phyloP scores from a whole-genome alignment of 2,329 filamentous ascomycete genomes.

The Aspergillus persii region DNA sequence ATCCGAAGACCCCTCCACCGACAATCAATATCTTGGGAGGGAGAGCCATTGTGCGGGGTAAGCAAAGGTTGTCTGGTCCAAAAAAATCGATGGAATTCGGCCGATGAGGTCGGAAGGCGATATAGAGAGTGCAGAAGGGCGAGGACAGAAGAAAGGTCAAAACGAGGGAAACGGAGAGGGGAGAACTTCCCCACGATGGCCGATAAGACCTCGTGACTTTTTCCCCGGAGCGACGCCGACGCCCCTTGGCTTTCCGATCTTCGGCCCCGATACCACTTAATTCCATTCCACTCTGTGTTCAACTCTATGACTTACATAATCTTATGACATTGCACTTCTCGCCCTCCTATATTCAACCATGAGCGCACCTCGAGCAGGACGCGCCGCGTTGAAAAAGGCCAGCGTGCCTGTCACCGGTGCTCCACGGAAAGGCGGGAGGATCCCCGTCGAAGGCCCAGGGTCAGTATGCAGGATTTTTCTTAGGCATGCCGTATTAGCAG shows the following conservation, averaged over 20 bases:
- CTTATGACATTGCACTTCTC: background rate
- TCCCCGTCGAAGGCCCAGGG: slow-evolving; percentile 16
- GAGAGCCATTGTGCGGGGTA: slow-evolving; percentile 25
- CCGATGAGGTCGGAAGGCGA: background rate
- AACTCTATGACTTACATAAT: background rate
- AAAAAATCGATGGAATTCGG: background rate
- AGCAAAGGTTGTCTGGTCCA: background rate
- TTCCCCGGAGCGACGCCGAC: background rate
- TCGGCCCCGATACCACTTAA: background rate
- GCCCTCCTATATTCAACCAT: slow-evolving; percentile 14
- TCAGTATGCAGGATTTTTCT: slow-evolving; percentile 12
- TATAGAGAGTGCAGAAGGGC: background rate
- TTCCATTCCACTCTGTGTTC: background rate
- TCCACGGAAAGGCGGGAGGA: slow-evolving; percentile 13
- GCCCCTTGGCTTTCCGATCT: slow-evolving; percentile 5
- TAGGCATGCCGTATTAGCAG: background rate
- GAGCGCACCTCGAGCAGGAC: slow-evolving; percentile 25
- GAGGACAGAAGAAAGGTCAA: background rate
- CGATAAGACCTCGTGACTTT: background rate
- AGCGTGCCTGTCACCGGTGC: slow-evolving; percentile 18
- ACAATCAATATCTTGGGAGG: slow-evolving; percentile 41
- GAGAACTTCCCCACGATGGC: background rate
- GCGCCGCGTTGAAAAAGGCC: slow-evolving; percentile 22
- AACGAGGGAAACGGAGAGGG: background rate
- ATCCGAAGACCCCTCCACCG: slow-evolving; percentile 44